Evolutionary conservation across 148 eudicot species (phyloP), one percentile per base, ranked within the genome.

Genomic region (Spergularia marina): DNA sequence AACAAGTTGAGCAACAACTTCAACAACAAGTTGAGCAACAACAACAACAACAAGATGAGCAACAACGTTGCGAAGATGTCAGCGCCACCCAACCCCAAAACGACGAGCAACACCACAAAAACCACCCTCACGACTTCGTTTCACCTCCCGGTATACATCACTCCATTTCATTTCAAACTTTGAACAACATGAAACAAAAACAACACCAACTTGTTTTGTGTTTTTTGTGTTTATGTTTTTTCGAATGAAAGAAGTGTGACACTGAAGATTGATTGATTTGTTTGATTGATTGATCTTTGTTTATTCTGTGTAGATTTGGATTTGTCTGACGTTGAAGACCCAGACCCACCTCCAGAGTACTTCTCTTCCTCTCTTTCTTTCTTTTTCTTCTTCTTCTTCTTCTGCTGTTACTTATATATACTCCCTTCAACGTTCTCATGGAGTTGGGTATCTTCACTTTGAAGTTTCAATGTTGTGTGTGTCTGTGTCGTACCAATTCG

Each of bases 231-330:
- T n/a, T n/a, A 55, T 65, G 72, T 12, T 44, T 6, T 44, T 44
- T 44, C 5, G 5, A 44, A 44, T 6, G 10, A 44, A 44, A 44
- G 10, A 44, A 44, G 10, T 30, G 36, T 30, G 36, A 30, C 36
- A 36, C 3, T 44, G 51, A 23, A 10, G 69, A 53, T 40, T 65
- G n/a, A 68, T 72, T 34, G 25, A 56, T 44, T 78, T 58, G 65
- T 65, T 73, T 54, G 64, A 72, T 64, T 73, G 70, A 78, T 78
- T 65, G 66, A 62, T 72, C 69, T 49, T 30, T 25, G 15, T 55
- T 53, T 30, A 3, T 14, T n/a, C 20, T 65, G 15, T 65, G 68
- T 76, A 78, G 81, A 78, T 78, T 78, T 53, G 81, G 72, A 78
- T 72, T 59, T 17, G 9, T 72, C 71, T 11, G 65, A 72, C 51